Conservation (phyloP, 2,329 filamentous ascomycete species). For the Dryadomyces quercus-mongolicae region DNA sequence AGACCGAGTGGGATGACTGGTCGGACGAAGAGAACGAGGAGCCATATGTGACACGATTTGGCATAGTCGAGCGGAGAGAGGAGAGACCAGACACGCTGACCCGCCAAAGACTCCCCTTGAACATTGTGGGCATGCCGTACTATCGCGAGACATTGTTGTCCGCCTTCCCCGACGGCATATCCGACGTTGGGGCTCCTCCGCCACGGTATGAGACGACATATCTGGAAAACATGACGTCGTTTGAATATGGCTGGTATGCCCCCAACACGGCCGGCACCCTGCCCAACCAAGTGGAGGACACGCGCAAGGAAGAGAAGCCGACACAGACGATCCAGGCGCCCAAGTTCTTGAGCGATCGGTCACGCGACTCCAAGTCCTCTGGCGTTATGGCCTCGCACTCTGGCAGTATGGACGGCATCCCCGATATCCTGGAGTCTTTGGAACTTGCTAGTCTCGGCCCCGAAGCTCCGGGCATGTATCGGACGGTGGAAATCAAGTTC, state of each 20-base stretch:
- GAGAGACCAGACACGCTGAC: conserved; percentile 8
- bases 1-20: conserved; percentile 13
- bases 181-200: conserved; percentile 76
- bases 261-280: conserved; percentile 60
- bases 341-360: conserved; percentile 91
- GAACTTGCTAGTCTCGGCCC: conserved; percentile 64
- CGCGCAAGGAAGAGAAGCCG: conserved; percentile 45
- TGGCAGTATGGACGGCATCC: conserved; percentile 41
- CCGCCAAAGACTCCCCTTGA: conserved; percentile 45
- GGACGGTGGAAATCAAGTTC: conserved; percentile 95
- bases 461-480: conserved; percentile 80
- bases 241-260: conserved; percentile 67
- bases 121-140: conserved; percentile 79
- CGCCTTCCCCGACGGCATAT: conserved; percentile 74
- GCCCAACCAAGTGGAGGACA: conserved; percentile 76
- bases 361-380: conserved; percentile 39
- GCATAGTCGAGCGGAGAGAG: neutral
- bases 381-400: conserved; percentile 23
- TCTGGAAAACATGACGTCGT: conserved; percentile 53
- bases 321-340: conserved; percentile 60
- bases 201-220: conserved; percentile 60
- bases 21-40: conserved; percentile 13
- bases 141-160: conserved; percentile 83
- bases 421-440: conserved; percentile 53
- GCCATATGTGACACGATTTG: neutral